These are phyloP conservation scores for Trifolium fragiferum DNA, from an alignment of 306 rosid species.

Conservation along the genomic window DNA sequence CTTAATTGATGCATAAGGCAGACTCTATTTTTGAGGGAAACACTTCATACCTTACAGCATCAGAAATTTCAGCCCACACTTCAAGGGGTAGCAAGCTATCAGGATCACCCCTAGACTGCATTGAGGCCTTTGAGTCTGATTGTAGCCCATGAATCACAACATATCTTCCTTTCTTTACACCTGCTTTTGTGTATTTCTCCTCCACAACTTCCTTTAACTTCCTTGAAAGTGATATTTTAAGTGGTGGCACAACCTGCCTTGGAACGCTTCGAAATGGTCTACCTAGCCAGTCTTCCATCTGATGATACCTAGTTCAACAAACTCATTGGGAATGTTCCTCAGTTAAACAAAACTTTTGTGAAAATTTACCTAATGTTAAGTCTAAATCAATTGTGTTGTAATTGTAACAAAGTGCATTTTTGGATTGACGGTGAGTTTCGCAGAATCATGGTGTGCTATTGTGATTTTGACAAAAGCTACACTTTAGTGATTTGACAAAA, in stretches of 20 bases:
- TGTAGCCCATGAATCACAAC: conserved; percentile 83
- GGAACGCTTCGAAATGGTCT: conserved; percentile 73
- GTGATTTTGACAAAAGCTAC: too few relatives aligned
- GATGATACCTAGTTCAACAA: conserved; percentile 70
- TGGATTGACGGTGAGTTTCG: too few relatives aligned
- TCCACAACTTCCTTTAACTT: conserved; percentile 80
- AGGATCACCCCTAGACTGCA: conserved; percentile 86
- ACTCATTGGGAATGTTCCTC: conserved; percentile 38
- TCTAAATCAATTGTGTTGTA: not conserved
- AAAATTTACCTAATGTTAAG: not conserved
- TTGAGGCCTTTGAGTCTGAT: conserved; percentile 93
- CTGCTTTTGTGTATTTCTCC: conserved; percentile 67
- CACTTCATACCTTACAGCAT: conserved; percentile 48
- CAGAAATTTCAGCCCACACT: conserved; percentile 73
- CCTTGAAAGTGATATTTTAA: conserved; percentile 71
- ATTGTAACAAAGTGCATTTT: too few relatives aligned
- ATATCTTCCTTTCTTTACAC: conserved; percentile 70
- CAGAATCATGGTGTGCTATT: too few relatives aligned
- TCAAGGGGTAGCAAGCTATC: conserved; percentile 87
- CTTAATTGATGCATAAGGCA: conserved; percentile 10
- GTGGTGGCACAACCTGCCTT: conserved; percentile 60
- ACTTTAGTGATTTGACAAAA: too few relatives aligned
- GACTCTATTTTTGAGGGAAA: not conserved
- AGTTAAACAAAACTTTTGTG: not conserved
- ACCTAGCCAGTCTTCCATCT: conserved; percentile 93